Evolutionary conservation across 306 rosid genomes (phyloP).

Genomic region (Albizia julibrissin): DNA sequence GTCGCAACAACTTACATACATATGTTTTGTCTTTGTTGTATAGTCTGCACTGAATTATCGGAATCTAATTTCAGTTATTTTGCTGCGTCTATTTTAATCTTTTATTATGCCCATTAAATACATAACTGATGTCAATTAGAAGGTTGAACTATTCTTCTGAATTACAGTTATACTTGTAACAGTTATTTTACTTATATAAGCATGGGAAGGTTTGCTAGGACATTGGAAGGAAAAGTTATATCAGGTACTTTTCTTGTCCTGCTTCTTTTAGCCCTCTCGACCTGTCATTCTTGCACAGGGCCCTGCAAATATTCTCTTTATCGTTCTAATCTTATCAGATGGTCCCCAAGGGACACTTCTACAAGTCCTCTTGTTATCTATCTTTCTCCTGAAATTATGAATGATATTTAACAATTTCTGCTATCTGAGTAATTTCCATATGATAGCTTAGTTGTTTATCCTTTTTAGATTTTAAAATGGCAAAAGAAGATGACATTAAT

Average conservation of each 20-base stretch:
- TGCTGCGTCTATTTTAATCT: neutral
- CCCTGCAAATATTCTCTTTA: neutral
- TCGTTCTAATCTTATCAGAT: neutral
- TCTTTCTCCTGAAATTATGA: constrained; percentile 7
- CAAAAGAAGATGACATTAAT: constrained; percentile 31
- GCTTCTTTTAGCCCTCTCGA: neutral
- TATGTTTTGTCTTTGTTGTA: neutral
- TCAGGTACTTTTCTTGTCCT: constrained; percentile 52
- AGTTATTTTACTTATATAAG: constrained; percentile 89
- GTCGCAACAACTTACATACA: neutral
- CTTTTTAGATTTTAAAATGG: constrained; percentile 44
- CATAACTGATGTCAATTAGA: neutral
- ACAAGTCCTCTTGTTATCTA: neutral
- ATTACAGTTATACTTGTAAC: constrained; percentile 35
- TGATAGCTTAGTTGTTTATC: constrained; percentile 23
- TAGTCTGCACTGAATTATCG: neutral
- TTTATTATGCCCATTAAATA: neutral
- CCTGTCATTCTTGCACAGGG: neutral
- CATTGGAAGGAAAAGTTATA: constrained; percentile 51
- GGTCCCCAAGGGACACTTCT: neutral
- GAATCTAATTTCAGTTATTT: neutral
- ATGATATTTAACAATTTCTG: constrained; percentile 19
- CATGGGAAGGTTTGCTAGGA: constrained; percentile 61
- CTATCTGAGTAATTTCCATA: neutral
- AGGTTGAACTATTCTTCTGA: constrained; percentile 25